Evolutionary conservation across 257 asterid genomes (phyloP), one percentile per base, ranked within the genome.

Genomic region (Solanum sejunctum): DNA sequence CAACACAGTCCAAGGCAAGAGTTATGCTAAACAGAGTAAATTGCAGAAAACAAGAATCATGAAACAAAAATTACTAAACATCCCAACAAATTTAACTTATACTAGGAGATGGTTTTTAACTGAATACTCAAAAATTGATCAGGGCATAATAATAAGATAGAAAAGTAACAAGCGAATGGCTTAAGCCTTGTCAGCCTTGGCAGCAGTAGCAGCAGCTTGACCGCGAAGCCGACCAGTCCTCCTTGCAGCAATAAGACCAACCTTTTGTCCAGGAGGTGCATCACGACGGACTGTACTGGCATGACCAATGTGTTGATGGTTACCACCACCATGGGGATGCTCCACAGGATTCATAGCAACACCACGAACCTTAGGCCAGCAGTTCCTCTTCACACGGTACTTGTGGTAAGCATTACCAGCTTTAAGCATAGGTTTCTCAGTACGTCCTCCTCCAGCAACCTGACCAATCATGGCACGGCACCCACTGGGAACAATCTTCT

Each of bases 251-350:
- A 92, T 92, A 32, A 92, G 93, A 88, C 93, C 93, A 41, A 92
- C 93, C 88, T 92, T 92, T 60, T 90, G 94, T 2, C 94, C 94
- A 15, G 93, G 94, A 23, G 94, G 94, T 45, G 94, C 93, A 88
- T 92, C 94, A 70, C 93, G 92, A 73, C 94, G 91, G 10, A 92
- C 94, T 2, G 94, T 92, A 80, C 92, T 90, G 18, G 93, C 94
- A 12, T 92, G 94, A 84, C 93, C 94, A 23, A 90, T 90, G 17
- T 92, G 94, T 60, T 92, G 93, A 58, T 92, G 93, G 92, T 90
- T 92, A 90, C 94, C 94, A 92, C 92, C 94, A 82, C 94, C 94
- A 85, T 92, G 94, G 12, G 94, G 93, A 92, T 92, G 94, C 91
- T 92, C 94, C 7, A 92, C 94, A 0, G 95, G 95, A 52, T 91